Percentiles rank a stretch among this genome's conserved stretches.
Evolutionary conservation across 2,329 filamentous ascomycete genomes (phyloP).

Genomic region (Cercospora brassicicola): DNA sequence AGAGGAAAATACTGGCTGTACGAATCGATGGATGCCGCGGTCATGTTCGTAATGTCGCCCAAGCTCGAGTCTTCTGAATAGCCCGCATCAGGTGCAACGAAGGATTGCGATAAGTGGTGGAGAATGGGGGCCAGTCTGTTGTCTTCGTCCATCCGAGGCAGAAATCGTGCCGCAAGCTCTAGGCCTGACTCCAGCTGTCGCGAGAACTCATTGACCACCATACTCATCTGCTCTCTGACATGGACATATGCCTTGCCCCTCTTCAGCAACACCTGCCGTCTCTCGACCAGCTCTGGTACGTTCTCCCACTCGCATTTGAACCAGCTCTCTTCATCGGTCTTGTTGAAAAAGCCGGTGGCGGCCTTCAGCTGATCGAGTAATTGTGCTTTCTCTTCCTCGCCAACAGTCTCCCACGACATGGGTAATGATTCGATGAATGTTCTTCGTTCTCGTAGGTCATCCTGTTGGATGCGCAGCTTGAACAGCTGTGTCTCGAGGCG

Average conservation of each 20-base stretch:
- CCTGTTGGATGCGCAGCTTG: constrained; percentile 73
- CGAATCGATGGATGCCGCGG: constrained; percentile 74
- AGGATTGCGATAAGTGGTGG: constrained; percentile 88
- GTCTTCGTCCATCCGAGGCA: constrained; percentile 93
- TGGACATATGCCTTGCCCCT: constrained; percentile 90
- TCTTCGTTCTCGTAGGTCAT: constrained; percentile 70
- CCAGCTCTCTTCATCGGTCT: constrained; percentile 77
- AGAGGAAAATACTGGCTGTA: constrained; percentile 82
- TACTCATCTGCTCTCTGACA: constrained; percentile 77
- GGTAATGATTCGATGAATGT: constrained; percentile 75
- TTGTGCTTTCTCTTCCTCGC: constrained; percentile 74
- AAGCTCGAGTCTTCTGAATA: constrained; percentile 64
- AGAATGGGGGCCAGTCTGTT: constrained; percentile 79
- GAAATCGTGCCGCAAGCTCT: constrained; percentile 85
- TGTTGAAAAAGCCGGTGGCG: constrained; percentile 52
- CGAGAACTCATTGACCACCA: constrained; percentile 87
- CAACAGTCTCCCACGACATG: constrained; percentile 80
- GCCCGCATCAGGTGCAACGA: constrained; percentile 82
- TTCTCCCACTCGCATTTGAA: constrained; percentile 96
- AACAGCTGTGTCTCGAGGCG: constrained; percentile 89
- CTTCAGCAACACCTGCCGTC: constrained; percentile 71
- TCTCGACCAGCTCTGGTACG: constrained; percentile 86
- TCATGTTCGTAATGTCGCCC: constrained; percentile 70
- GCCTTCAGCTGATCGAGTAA: constrained; percentile 63
- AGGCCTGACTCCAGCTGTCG: constrained; percentile 75